Base-by-base conservation (phyloP, 2,329 filamentous ascomycete species). In the Trichothecium roseum region DNA sequence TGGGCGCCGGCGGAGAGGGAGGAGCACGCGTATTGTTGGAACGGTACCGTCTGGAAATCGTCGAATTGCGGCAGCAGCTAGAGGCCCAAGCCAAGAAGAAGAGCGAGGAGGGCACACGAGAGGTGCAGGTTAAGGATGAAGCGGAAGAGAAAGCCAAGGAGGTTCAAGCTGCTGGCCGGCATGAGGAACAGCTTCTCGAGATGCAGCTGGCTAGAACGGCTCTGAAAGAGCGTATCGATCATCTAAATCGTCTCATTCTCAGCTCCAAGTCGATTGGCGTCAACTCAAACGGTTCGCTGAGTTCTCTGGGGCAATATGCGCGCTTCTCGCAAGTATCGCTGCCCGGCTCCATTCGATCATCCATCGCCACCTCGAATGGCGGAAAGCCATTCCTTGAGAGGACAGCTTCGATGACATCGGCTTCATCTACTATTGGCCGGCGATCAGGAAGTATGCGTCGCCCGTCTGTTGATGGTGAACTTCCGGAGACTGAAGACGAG, bases 191-290 rank as follows among this genome's bases (percentile, higher is more conserved):
- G 57, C 89, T 98, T 73, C 69, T 98, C 37, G 91, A 98, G 59
- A 96, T 98, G 84, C 91, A 98, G 55, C 72, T 98, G 32, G 91
- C 91, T 22, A 78, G 91, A 29, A 98, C 91, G 1, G 91, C 91
- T 1, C 64, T 98, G 37, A 98, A 96, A 57, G 91, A 98, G 64
- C 81, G 91, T 20, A 98, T 98, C 48, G 88, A 95, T 54, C 91
- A 98, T 57, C 69, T 98, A 32, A 98, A 96, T 59, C 80, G 89
- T 32, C 68, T 98, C 34, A 96, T 98, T 44, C 64, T 98, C 40
- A 94, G 86, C 55, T 96, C 89, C 13, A 95, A 95, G 55, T 96
- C 89, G 5, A 83, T 85, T 5, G 91, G 91, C 5, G 91, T 98
- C 37, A 98, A 98, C 57, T 71, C 68, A 22, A 81, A 79, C 45